Evolutionary conservation across 371 early-diverging fungal genomes (phyloP), one percentile per base, ranked within the genome.

Genomic region (Mucor velutinosus): DNA sequence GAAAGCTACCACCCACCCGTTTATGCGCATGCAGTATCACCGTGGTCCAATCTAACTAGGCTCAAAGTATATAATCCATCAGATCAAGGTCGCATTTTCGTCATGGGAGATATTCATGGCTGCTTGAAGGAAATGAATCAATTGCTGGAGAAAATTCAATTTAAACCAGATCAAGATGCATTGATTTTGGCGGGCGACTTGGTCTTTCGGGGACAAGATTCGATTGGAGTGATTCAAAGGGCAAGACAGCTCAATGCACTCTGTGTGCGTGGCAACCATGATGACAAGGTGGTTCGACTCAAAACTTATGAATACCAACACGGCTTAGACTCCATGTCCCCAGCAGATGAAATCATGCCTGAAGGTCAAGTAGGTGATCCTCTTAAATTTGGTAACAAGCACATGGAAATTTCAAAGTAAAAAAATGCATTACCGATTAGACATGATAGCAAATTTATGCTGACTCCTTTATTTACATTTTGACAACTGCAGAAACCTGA

Each of bases 81-180:
- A 0, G 41, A 59, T 14, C 68, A 64, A 5, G 64, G 77, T 27
- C 80, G 89, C 1, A 67, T 92, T 25, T 77, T 90, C 33, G 77
- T 92, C 23, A 78, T 92, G 58, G 92, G 92, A 3, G 92, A 92
- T 66, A 77, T 92, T 51, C 92, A 92, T 60, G 92, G 92, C 4
- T 78, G 84, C 25, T 35, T 85, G 0, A 59, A 73, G 1, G 89
- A 90, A 60, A 70, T 92, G 12, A 70, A 83, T 11, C 25, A 56
- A 15, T 77, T 91, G 5, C 60, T 92, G 14, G 70, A 76, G 0
- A 62, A 77, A 21, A 67, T 91, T 25, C 10, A 72, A 12, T 89
- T 76, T 49, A 27, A 70, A 7, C 69, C 80, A 21, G 35, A 43
- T 0, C 57, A 62, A 0, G 92, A 92, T 72, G 77, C 78, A 37